These are phyloP conservation scores for Sporopachydermia quercuum DNA, from an alignment of 805 yeast species.

Conservation along the genomic window DNA sequence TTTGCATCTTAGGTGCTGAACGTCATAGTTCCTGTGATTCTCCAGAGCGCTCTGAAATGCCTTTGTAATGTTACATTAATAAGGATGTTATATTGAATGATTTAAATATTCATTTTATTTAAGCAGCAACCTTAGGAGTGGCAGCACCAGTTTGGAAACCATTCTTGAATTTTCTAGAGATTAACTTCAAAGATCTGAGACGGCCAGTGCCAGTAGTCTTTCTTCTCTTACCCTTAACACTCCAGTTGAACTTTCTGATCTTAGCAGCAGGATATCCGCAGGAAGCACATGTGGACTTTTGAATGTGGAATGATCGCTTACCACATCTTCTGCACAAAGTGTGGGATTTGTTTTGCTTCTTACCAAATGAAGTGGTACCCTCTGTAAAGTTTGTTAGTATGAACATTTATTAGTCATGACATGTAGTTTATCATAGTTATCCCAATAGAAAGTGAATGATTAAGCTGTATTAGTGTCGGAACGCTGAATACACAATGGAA, in stretches of 20 bases:
- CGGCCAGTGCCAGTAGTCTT: constrained; percentile 99
- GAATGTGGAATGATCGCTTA: constrained; percentile 95
- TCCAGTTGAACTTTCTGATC: constrained; percentile 97
- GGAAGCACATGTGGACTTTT: constrained; percentile 96
- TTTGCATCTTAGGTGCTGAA: too few species aligned
- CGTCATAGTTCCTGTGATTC: too few species aligned
- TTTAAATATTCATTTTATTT: too few species aligned
- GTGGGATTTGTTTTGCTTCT: constrained; percentile 99
- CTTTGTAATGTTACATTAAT: too few species aligned
- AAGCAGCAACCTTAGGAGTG: constrained; percentile 27
- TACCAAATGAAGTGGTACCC: constrained; percentile 99
- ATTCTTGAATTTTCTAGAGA: constrained; percentile 96
- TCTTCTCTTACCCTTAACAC: constrained; percentile 98
- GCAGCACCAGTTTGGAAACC: constrained; percentile 89
- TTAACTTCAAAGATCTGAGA: constrained; percentile 94
- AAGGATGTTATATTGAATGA: too few species aligned
- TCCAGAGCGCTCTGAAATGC: too few species aligned
- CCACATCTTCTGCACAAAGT: constrained; percentile 98
- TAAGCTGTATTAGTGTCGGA: neutral
- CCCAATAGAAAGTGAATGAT: neutral
- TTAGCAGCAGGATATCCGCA: constrained; percentile 99
- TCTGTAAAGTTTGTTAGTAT: constrained; percentile 38
- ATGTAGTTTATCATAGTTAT: neutral
- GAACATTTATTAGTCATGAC: constrained; percentile 5
- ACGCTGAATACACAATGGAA: too few species aligned